Percentiles rank a stretch among this genome's conserved stretches.
Conservation (phyloP, 2,329 filamentous ascomycete genomes). For the Intubia oerlemansii region DNA sequence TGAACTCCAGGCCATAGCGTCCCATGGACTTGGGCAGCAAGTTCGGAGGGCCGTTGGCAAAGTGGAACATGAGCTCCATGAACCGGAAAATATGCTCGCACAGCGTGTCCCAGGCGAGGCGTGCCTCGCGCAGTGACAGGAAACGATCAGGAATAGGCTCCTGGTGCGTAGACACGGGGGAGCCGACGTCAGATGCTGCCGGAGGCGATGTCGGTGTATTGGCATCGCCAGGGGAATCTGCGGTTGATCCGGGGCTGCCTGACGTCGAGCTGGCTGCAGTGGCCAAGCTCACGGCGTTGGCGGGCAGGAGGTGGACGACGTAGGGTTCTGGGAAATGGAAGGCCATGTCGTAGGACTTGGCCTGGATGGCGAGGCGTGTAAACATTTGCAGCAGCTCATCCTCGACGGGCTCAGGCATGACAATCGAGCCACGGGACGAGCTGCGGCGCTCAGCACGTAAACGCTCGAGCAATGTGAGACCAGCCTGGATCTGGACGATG, state of each 20-base stretch:
- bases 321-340: constrained; percentile 44
- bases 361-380: constrained; percentile 39
- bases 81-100: constrained; percentile 35
- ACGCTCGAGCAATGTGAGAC: constrained; percentile 30
- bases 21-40: constrained; percentile 26
- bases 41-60: constrained; percentile 26
- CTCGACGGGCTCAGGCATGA: constrained; percentile 23
- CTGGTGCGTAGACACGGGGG: constrained; percentile 18
- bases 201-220: background rate
- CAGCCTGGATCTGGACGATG: constrained; percentile 38
- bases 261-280: too few relatives aligned
- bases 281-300: constrained; percentile 8
- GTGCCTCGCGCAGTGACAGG: constrained; percentile 28
- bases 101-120: constrained; percentile 32
- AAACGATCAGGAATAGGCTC: constrained; percentile 24
- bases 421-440: constrained; percentile 6
- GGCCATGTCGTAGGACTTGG: constrained; percentile 47
- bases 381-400: constrained; percentile 42
- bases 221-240: too few relatives aligned
- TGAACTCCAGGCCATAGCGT: constrained; percentile 25
- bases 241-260: too few relatives aligned
- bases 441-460: constrained; percentile 23
- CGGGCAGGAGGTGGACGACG: constrained; percentile 29
- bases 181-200: constrained; percentile 18
- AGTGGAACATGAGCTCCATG: constrained; percentile 29